Base-by-base conservation (phyloP, 169 alveolate species). In the Plasmodium coatneyi region DNA sequence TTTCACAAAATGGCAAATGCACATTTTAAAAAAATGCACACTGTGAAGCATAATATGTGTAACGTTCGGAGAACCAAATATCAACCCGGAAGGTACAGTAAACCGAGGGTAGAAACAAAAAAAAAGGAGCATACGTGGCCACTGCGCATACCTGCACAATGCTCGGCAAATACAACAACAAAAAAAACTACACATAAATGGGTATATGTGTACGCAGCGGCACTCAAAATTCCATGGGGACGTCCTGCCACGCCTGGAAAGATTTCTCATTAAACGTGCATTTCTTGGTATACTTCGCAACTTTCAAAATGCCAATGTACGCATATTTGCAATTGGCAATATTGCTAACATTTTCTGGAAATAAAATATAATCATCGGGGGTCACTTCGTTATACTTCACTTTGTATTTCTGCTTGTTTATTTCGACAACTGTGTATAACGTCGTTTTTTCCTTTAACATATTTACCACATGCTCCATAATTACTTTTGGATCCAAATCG, bases 281-380 rank as follows among this genome's bases (percentile, higher is more conserved):
- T 60, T 22, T 87, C 52, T 87, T 22, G 22, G 76, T 32, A 41
- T 79, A 87, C 72, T 79, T 87, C 0, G 93, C 80, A 79, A 87
- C 71, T 78, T 87, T 87, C 72, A 87, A 79, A 79, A 87, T 87
- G 32, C 93, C 93, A 36, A 87, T 79, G 36, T 56, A 87, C 16
- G 89, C 89, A 87, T 87, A 79, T 56, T 87, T 87, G 46, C 93
- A 87, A 87, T 87, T 87, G n/a, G 60, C 52, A 41, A 87, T 87
- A 79, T 87, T 87, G n/a, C 71, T 10, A 41, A 87, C 78, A 36
- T 87, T 9, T 60, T 87, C 90, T 14, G 93, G 28, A 87, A 87
- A 87, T 87, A 87, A 49, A 14, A 87, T 87, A 79, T 87, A 32
- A 87, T 87, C 93, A 54, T 76, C 89, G 19, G 93, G 93, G 28